Evolutionary conservation across 768 basidiomycete species (phyloP).

Genomic region (Suillus plorans): DNA sequence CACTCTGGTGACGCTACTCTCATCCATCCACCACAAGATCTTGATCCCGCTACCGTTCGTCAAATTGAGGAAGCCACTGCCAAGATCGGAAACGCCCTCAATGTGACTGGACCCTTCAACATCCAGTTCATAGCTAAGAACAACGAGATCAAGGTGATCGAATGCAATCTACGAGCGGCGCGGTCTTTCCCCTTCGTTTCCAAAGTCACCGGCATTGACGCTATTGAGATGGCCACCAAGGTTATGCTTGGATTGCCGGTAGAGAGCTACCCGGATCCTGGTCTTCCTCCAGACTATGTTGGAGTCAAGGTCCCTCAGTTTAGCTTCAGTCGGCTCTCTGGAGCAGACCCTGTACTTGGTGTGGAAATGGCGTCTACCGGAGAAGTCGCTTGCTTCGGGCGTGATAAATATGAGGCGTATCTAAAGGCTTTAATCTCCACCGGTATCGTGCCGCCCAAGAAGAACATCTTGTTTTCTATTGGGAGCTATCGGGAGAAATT

Average conservation of each 20-base stretch:
- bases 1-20: constrained; percentile 99
- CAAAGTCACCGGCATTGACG: constrained; percentile 96
- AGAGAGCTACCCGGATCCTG: constrained; percentile 85
- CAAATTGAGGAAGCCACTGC: constrained; percentile 96
- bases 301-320: constrained; percentile 99
- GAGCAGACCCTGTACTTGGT: constrained; percentile 95
- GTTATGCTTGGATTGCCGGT: constrained; percentile 94
- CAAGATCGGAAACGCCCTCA: constrained; percentile 96
- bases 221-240: constrained; percentile 98
- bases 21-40: constrained; percentile 96
- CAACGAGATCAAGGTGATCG: constrained; percentile 99
- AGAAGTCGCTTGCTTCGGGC: constrained; percentile 98
- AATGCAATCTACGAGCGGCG: constrained; percentile 97
- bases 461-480: constrained; percentile 96
- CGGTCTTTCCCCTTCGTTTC: constrained; percentile 99
- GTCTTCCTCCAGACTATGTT: constrained; percentile 90
- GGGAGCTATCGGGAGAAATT: constrained; percentile 98
- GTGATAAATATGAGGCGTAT: constrained; percentile 97
- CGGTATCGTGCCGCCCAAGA: constrained; percentile 91
- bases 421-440: constrained; percentile 96
- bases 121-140: constrained; percentile 99
- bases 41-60: constrained; percentile 94
- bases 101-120: constrained; percentile 98
- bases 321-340: constrained; percentile 94
- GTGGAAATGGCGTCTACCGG: constrained; percentile 99